phyloP scores from a whole-genome alignment of 116 monocot genomes.

The Iris pallida region DNA sequence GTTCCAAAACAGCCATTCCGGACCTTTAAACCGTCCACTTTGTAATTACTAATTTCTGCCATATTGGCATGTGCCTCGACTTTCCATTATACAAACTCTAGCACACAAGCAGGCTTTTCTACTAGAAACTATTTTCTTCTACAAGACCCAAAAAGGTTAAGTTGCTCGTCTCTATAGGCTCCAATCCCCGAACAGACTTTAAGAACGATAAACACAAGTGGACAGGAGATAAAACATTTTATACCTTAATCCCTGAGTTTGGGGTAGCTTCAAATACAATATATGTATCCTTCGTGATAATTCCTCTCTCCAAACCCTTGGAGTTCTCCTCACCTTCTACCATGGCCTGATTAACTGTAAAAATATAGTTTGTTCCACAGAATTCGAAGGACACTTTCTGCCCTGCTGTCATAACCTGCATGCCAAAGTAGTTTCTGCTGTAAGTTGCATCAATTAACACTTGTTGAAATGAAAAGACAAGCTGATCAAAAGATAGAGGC shows the following conservation, averaged over 20 bases:
- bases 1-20: too few relatives aligned
- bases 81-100: too few relatives aligned
- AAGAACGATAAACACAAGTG: neutral
- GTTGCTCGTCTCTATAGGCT: neutral
- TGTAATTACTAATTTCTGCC: too few relatives aligned
- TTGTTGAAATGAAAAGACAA: too few relatives aligned
- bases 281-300: slow-evolving; percentile 71
- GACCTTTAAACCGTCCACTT: too few relatives aligned
- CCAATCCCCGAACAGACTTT: neutral
- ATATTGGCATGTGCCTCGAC: too few relatives aligned
- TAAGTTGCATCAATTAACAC: too few relatives aligned
- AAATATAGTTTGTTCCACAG: slow-evolving; percentile 77
- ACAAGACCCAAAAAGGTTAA: too few relatives aligned
- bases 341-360: slow-evolving; percentile 86
- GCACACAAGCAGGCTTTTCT: too few relatives aligned
- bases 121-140: too few relatives aligned
- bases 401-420: slow-evolving; percentile 85
- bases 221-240: neutral
- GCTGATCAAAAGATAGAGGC: too few relatives aligned
- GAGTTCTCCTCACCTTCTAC: slow-evolving; percentile 71
- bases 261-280: slow-evolving; percentile 83
- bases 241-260: slow-evolving; percentile 95
- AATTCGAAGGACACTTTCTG: slow-evolving; percentile 87
- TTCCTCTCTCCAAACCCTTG: slow-evolving; percentile 64
- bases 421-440: neutral